Evolutionary conservation across 148 eudicot genomes (phyloP).

Genomic region (Silene latifolia): DNA sequence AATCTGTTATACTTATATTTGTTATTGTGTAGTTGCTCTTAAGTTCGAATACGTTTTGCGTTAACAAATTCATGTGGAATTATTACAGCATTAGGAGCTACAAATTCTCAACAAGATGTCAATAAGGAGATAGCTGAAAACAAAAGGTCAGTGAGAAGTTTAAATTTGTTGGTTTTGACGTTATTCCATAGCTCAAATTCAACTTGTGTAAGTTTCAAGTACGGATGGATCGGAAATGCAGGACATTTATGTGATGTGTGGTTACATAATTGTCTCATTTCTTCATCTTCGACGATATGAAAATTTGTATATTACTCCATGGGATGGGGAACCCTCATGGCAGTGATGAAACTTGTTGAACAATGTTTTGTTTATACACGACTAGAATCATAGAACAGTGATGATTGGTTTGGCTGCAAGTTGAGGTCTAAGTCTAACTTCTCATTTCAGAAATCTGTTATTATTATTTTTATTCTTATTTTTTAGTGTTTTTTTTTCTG

Average conservation of each 20-base stretch:
- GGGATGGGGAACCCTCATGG: neutral
- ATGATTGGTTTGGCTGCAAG: too few relatives aligned
- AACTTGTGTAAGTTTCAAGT: neutral
- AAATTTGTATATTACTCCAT: neutral
- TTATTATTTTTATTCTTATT: too few relatives aligned
- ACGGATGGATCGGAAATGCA: neutral
- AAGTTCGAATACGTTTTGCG: neutral
- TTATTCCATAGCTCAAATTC: neutral
- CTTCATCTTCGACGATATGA: neutral
- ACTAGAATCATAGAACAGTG: too few relatives aligned
- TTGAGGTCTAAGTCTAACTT: too few relatives aligned
- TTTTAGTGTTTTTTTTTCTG: too few relatives aligned
- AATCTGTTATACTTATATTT: neutral
- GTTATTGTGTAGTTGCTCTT: neutral
- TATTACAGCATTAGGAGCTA: constrained; percentile 28
- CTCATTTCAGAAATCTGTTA: too few relatives aligned
- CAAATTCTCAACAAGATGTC: constrained; percentile 25
- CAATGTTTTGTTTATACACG: too few relatives aligned
- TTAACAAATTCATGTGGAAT: neutral
- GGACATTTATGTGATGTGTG: neutral
- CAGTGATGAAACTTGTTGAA: neutral
- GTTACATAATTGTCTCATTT: neutral
- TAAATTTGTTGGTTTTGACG: neutral
- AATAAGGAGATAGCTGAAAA: constrained; percentile 48
- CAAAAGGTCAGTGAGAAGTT: constrained; percentile 53